Base-by-base conservation (phyloP, 1,284 basidiomycete species). In the Ceratobasidium sp. region DNA sequence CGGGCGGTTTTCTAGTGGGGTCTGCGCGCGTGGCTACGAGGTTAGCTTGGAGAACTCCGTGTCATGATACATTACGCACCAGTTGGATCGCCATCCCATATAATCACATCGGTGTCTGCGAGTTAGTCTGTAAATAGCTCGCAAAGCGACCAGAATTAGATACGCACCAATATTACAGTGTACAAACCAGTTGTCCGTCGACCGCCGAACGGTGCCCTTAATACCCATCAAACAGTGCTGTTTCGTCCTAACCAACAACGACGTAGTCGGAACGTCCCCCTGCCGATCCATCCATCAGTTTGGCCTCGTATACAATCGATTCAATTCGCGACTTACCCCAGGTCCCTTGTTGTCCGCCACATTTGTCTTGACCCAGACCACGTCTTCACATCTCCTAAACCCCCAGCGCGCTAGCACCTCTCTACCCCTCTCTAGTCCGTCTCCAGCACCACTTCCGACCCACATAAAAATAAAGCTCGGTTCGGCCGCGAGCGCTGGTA, bases 141-240 rank as follows among this genome's bases (percentile, higher is more conserved):
- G 64, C 4, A 26, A 20, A 58, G 42, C 23, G 33, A 26, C 58
- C n/a, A 33, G 56, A 63, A 56, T 51, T 8, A 71, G 75, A 39
- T 28, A 86, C 90, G 42, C 81, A 93, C 92, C 94, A 79, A 99
- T 92, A 83, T 99, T 99, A 84, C 97, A 99, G 84, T 99, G 97
- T 0, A 98, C 97, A 83, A 99, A 97, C 90, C 94, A 93, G 76
- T 90, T 92, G 83, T 99, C 97, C 0, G 93, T 96, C 26, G 94
- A 96, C 33, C 97, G 88, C 20, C 97, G 90, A 2, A 99, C 97
- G 0, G 97, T 99, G 1, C 97, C 97, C 45, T 95, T 90, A 80
- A 99, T 99, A n/a, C 98, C 98, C 90, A 99, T 98, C 58, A 99
- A 86, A 84, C 97, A 99, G 82, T 99, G 97, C 81, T 98, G 94